These are phyloP conservation scores for Rhodotorula sp. DNA, from an alignment of 1,284 basidiomycete genomes.

Conservation along the genomic window DNA sequence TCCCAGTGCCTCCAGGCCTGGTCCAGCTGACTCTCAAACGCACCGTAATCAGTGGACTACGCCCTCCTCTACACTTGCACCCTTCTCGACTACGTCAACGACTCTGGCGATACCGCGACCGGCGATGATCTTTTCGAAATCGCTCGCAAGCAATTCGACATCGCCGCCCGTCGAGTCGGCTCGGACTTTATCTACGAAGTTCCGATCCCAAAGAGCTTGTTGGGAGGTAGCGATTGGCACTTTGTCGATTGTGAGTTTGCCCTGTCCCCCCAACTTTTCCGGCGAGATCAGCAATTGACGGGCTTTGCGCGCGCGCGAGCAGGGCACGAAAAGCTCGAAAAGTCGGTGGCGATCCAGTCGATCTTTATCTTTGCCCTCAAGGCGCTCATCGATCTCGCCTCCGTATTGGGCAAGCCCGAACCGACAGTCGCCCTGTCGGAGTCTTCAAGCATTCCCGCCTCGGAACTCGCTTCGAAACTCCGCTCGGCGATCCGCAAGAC, in stretches of 20 bases:
- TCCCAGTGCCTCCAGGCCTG: neutral
- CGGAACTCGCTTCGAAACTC: neutral
- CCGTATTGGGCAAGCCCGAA: slow-evolving; percentile 7
- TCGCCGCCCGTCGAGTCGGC: slow-evolving; percentile 22
- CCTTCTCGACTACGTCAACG: slow-evolving; percentile 36
- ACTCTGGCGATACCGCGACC: slow-evolving; percentile 31
- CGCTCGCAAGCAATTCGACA: slow-evolving; percentile 38
- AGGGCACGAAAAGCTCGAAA: slow-evolving; percentile 40
- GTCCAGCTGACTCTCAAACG: neutral
- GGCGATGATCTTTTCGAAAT: slow-evolving; percentile 41
- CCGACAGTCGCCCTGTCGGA: neutral
- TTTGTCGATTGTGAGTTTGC: slow-evolving; percentile 40
- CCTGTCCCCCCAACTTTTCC: too few species aligned
- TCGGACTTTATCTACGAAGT: slow-evolving; percentile 16
- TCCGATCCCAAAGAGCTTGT: neutral
- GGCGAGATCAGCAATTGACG: neutral
- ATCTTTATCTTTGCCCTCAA: slow-evolving; percentile 38
- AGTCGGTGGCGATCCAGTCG: slow-evolving; percentile 33
- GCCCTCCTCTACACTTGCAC: slow-evolving; percentile 37
- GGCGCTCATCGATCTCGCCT: slow-evolving; percentile 18
- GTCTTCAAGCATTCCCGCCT: neutral
- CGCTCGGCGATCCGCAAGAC: slow-evolving; percentile 1
- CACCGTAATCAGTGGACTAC: slow-evolving; percentile 39
- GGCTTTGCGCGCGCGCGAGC: too few species aligned
- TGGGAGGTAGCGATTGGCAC: slow-evolving; percentile 32